Base-by-base conservation (phyloP, 129 eudicot genomes). In the Apium graveolens region DNA sequence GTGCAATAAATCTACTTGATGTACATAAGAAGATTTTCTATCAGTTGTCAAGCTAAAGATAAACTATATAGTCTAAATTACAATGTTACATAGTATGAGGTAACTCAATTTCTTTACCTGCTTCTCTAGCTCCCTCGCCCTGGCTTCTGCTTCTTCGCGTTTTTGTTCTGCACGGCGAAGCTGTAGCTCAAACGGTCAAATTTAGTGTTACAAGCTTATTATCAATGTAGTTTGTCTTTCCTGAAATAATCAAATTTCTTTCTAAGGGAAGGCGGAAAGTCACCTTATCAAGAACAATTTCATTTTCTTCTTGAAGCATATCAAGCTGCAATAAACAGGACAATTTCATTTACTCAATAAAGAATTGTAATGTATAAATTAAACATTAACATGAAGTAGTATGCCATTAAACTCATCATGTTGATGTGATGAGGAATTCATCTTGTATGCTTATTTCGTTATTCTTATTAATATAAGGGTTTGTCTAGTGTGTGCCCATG, bases 221-320 rank as follows among this genome's bases (percentile, higher is more conserved):
- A 60, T 26, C 34, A 60, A 11, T 60, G 32, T 60, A 60, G 17
- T n/a, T 60, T 10, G 32, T 20, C 31, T 55, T 43, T 46, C 5
- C 41, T 14, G 31, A 66, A 3, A 74, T 60, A 32, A 70, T 70
- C 41, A 70, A 34, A 5, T 79, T 66, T 14, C 63, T 78, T 66
- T 77, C 51, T 27, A 51, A 65, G 57, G 71, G 42, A 76, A 70
- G 20, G 29, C 60, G n/a, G 75, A 29, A 21, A 75, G 78, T 78
- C 83, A 84, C 98, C 98, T 91, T 90, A 72, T 91, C 97, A 43
- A 86, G 69, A 69, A 95, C 84, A 29, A 81, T 73, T 32, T 95
- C 98, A 88, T 90, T 93, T 86, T 95, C 98, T 81, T 95, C 97
- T 86, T 95, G 98, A 83, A 95, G 82, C 98, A 95, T 90, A 66